Evolutionary conservation across 2,329 filamentous ascomycete genomes (phyloP), one percentile per base, ranked within the genome.

Genomic region (Fusarium paranaense): DNA sequence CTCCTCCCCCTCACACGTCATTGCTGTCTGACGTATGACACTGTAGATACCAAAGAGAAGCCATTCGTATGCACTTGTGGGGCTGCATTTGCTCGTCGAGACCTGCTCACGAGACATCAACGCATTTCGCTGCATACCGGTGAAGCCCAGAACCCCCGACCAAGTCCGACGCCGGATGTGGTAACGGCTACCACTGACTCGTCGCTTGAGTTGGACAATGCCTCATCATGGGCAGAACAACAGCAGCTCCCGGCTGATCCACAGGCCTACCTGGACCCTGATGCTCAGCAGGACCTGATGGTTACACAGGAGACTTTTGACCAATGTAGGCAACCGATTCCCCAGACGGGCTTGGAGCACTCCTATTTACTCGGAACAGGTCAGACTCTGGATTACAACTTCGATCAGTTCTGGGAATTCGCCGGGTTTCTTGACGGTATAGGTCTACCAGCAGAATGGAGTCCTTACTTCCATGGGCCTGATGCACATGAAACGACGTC

Each of bases 31-130:
- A 63, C 38, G 22, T 56, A 30, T 40, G 10, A 58, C 38, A 22
- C 27, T 30, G 30, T 78, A 86, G 85, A 86, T 73, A 86, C 85
- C 64, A 86, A 86, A 60, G 85, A 86, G 76, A 86, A 86, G 71
- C 85, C 85, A 2, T 86, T 85, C 69, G 69, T 85, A 22, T 86
- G 85, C 65, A 80, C 78, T 45, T 86, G 85, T 73, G 83, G 84
- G 62, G 83, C 83, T 13, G 83, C 85, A 2, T 86, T 86, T 71
- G 82, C 85, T 11, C 81, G 85, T 22, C 82, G 85, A 22, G 85
- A 86, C 73, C 78, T 86, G 16, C 76, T 86, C 71, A 86, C 84
- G 57, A 82, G 85, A 25, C 85, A 86, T 70, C 82, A 86, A 67
- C 82, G 84, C 61, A 82, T 86, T 52, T 65, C 76, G 6, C 77